Base-by-base conservation (phyloP, 352 stramenopile genomes). In the Globisporangium polare region DNA sequence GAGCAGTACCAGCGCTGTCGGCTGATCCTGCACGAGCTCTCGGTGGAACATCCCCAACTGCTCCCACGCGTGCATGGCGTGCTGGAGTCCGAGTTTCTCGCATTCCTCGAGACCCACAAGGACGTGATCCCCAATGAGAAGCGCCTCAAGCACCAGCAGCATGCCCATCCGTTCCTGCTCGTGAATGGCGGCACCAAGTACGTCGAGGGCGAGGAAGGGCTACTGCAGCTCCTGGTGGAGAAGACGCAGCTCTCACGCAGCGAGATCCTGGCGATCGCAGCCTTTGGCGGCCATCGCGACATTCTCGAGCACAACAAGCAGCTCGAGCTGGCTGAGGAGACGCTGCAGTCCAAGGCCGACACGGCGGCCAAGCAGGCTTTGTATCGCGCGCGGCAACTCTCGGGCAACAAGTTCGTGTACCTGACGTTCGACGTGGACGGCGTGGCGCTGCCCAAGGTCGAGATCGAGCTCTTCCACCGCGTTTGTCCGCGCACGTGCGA, bases 401-500 rank as follows among this genome's bases (percentile, higher is more conserved):
- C 80, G 2, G 80, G 75, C 33, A 82, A 84, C 42, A 56, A 72
- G n/a, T 87, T 76, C 46, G 82, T 72, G 35, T 90, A 75, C 56
- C 53, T 92, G 24, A 69, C 86, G 8, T 87, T 92, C 63, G 74
- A 75, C 3, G 62, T 92, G 7, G 80, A 90, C 61, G 74, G 80
- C 15, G 62, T 79, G n/a, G 73, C 77, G 2, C 55, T 90, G 5
- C 82, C 82, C 4, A 68, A 73, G 5, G 75, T 94, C 20, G 77
- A 92, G 37, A 71, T 94, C 15, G 85, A 94, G 63, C 58, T 94
- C 15, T 92, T 81, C 41, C 60, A 82, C 5, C 64, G 63, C 39
- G 56, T 86, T 2, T 94, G 83, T 26, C 81, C 85, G 8, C 72
- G 73, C 42, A 91, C 85, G 3, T 92, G 81, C 66, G 72, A 76